Conservation (phyloP, 2,329 filamentous ascomycete genomes). For the Colletotrichum acutatum region DNA sequence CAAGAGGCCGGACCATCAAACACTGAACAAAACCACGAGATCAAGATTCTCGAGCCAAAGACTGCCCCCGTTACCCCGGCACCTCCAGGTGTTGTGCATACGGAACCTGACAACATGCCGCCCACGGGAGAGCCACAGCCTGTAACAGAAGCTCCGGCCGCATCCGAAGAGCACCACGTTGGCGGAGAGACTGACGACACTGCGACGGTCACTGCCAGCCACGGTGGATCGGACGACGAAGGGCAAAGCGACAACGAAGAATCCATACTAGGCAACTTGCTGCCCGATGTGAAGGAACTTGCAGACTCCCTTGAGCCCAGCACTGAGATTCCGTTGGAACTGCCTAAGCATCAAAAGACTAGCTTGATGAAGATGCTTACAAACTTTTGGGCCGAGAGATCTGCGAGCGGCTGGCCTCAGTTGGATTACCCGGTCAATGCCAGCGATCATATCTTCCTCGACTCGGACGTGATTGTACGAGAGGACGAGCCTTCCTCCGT, state of each 20-base stretch:
- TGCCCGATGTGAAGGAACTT: conserved; percentile 71
- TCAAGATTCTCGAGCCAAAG: conserved; percentile 30
- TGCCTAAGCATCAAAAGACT: conserved; percentile 92
- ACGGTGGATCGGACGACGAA: conserved; percentile 76
- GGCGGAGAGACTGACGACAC: conserved; percentile 47
- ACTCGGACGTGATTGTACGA: conserved; percentile 95
- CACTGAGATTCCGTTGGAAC: conserved; percentile 73
- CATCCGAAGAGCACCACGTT: conserved; percentile 30
- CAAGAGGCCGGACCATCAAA: conserved; percentile 78
- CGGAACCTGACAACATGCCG: conserved; percentile 31
- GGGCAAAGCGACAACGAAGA: conserved; percentile 78
- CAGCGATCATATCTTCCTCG: conserved; percentile 94
- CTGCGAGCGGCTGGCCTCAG: conserved; percentile 91
- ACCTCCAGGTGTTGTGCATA: conserved; percentile 18
- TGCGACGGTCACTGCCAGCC: conserved; percentile 57
- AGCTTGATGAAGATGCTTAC: conserved; percentile 95
- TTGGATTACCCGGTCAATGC: conserved; percentile 91
- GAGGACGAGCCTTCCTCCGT: conserved; percentile 98
- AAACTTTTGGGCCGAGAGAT: conserved; percentile 98
- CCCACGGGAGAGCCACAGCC: conserved; percentile 7
- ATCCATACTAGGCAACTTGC: conserved; percentile 74
- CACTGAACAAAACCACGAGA: conserved; percentile 51
- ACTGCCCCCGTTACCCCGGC: conserved; percentile 27
- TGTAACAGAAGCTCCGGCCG: conserved; percentile 20
- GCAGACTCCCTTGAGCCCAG: conserved; percentile 71